Evolutionary conservation across 2,329 filamentous ascomycete genomes (phyloP), one percentile per base, ranked within the genome.

Genomic region (Simplicillium sp.): DNA sequence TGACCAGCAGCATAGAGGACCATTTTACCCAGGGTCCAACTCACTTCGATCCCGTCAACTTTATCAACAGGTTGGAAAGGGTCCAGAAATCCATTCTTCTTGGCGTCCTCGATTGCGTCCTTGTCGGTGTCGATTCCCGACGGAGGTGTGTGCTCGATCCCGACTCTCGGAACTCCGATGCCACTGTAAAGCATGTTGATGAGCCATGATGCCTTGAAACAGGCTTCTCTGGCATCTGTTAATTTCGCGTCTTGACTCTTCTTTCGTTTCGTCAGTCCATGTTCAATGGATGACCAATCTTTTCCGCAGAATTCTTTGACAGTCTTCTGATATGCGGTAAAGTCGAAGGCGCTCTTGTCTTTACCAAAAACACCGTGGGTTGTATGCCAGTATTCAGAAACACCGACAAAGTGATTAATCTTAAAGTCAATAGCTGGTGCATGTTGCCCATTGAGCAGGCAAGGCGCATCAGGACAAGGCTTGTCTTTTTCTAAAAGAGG

Each of bases 341-440:
- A 86, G 54, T 97, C 88, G 59, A 97, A 98, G 0, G 85, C 79
- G 50, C 88, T 85, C 49, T 85, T 82, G 46, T 77, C 73, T 48
- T 86, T 80, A 4, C 79, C 80, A 52, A 98, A 97, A 2, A 97
- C 82, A 41, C 92, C 88, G 53, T 98, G 92, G 0, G 92, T 98
- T 0, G 90, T 94, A 60, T 98, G 92, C 90, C 92, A 98, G 62
- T 94, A 98, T 57, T 98, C 92, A 1, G 90, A 97, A 3, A 98
- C 90, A 11, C 92, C 92, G 20, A 98, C 82, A 54, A 98, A 98
- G 59, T 96, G 94, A 53, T 98, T 98, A 29, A 97, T 82, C 46
- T 92, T 83, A 55, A 97, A 98, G 58, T 98, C 92, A 48, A 98
- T 96, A 3, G 87, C 86, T 2, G 92, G 92, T 1, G 92, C 88